Evolutionary conservation across 2,329 filamentous ascomycete species (phyloP).

Genomic region (Penicillium sp.): DNA sequence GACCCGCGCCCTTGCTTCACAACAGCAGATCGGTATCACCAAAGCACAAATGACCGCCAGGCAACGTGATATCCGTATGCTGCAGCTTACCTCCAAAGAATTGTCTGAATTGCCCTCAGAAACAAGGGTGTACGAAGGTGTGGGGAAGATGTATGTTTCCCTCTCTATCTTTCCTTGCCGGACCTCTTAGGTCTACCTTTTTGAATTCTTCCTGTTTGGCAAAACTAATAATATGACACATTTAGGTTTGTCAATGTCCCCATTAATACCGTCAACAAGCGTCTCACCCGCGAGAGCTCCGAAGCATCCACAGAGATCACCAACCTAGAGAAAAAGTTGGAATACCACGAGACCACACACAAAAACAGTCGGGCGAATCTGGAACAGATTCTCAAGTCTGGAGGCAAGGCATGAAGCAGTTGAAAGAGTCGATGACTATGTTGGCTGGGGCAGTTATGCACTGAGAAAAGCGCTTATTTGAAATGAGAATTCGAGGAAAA

Average conservation of each 20-base stretch:
- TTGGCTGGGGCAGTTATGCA: neutral
- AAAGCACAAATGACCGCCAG: constrained; percentile 83
- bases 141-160: constrained; percentile 86
- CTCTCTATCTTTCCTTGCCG: neutral
- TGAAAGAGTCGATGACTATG: neutral
- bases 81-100: constrained; percentile 85
- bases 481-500: neutral
- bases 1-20: constrained; percentile 80
- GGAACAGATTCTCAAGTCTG: constrained; percentile 77
- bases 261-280: constrained; percentile 71
- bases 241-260: constrained; percentile 84
- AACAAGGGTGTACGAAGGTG: constrained; percentile 88
- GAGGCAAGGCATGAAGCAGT: constrained; percentile 34
- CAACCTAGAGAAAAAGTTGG: constrained; percentile 82
- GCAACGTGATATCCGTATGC: constrained; percentile 84
- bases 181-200: no score
- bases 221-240: constrained; percentile 1
- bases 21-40: constrained; percentile 89
- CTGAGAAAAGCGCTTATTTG: neutral
- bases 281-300: constrained; percentile 74
- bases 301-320: constrained; percentile 77
- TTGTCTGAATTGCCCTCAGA: constrained; percentile 73
- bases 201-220: constrained; percentile 12
- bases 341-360: constrained; percentile 92
- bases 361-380: constrained; percentile 93